Percentiles rank a stretch among this genome's conserved stretches.
Conservation (phyloP, 305 asterid species). For the Fraxinus velutina region DNA sequence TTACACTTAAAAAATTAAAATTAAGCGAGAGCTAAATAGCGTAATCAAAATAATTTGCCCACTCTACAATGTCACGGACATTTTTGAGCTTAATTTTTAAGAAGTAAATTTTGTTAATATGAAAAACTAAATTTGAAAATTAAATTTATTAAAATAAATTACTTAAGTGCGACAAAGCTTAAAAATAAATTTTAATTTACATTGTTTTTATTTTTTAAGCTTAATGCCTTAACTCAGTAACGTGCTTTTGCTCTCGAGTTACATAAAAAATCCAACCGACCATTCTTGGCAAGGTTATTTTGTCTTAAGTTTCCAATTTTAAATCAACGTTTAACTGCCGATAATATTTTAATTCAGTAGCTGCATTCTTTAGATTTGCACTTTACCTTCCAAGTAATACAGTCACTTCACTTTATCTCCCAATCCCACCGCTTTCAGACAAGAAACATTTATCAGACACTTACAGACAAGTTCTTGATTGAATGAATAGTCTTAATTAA, state of each 20-base stretch:
- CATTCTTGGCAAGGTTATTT: background rate
- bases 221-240: background rate
- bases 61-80: background rate
- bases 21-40: too few species aligned
- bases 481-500: background rate
- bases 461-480: background rate
- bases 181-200: too few species aligned
- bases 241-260: background rate
- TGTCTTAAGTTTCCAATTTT: background rate
- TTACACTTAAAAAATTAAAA: too few species aligned
- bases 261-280: conserved; percentile 11
- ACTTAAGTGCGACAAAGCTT: background rate
- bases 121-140: too few species aligned
- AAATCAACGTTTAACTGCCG: background rate
- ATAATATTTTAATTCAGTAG: background rate
- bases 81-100: background rate
- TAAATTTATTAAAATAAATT: too few species aligned
- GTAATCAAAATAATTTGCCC: background rate
- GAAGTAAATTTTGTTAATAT: too few species aligned
- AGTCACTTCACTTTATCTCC: background rate
- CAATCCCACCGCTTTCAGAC: conserved; percentile 16
- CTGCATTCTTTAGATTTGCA: background rate
- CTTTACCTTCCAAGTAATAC: background rate
- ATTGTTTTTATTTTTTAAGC: background rate
- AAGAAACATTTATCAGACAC: background rate